Conservation (phyloP, 352 stramenopile genomes). For the Phytopythium oedochilum region DNA sequence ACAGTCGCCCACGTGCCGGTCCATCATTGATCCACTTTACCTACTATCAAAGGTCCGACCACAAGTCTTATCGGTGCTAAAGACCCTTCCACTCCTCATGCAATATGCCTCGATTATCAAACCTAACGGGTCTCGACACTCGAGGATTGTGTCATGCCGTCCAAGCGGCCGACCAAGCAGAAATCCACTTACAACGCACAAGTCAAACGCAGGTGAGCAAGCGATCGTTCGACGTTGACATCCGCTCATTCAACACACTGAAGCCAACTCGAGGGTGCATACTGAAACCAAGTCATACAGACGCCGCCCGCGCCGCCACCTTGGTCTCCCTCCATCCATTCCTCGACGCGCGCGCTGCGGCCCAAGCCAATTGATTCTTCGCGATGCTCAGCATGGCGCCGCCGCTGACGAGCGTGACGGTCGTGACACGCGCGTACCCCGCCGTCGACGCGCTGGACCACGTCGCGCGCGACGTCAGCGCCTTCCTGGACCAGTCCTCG, state of each 20-base stretch:
- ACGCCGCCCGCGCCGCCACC: background rate
- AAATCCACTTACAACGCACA: background rate
- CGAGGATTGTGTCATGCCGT: too few relatives aligned
- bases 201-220: background rate
- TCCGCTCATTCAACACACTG: background rate
- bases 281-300: background rate
- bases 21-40: background rate
- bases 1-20: background rate
- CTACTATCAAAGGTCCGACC: background rate
- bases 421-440: background rate
- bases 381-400: background rate
- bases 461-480: conserved; percentile 13
- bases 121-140: background rate
- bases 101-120: background rate
- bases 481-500: conserved; percentile 17
- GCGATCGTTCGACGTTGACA: background rate
- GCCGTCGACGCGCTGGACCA: conserved; percentile 7
- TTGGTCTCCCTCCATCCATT: background rate
- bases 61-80: too few relatives aligned
- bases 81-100: too few relatives aligned
- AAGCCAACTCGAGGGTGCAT: background rate
- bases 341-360: background rate
- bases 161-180: conserved; percentile 4
- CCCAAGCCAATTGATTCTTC: background rate
- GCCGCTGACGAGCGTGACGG: conserved; percentile 3